Evolutionary conservation across 148 eudicot genomes (phyloP), one percentile per base, ranked within the genome.

Genomic region (Arctostaphylos glauca): DNA sequence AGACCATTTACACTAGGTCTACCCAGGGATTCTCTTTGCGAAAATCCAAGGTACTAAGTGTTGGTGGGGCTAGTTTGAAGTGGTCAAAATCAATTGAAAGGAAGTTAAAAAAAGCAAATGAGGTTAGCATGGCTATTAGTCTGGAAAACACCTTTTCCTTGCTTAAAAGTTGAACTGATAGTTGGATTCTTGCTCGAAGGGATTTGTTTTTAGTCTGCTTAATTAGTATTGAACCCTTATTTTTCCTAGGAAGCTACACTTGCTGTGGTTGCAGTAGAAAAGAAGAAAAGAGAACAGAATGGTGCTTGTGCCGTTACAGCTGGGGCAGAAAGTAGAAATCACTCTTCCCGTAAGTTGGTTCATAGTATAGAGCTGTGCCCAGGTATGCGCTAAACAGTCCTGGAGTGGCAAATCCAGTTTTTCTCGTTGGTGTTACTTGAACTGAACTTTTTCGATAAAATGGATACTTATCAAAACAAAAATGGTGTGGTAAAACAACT

Each of bases 1-100:
- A 91, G 74, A 88, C 90, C 38, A 71, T 96, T 72, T 96, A 96
- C 81, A 92, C 90, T 81, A 93, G 97, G 80, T 96, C 99, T 46
- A 84, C 84, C 21, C 92, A 84, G 84, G 99, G 99, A 55, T 93
- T 93, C 82, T 94, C 99, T 48, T 90, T 96, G 55, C 90, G 90
- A 87, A 94, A 90, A 86, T 94, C 98, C 8, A 96, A 94, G 87
- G 93, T 96, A 47, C 82, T 91, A 78, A 91, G 99, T 90, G 90
- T 96, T 90, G 92, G 89, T 84, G 95, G 98, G 81, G 83, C 90
- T 80, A 92, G 94, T 91, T 86, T 94, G 86, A 96, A 96, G 89
- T 94, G 99, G 99, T 94, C 99, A 84, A 96, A 92, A 79, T 93
- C 99, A 81, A 89, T 94, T 83, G 98, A 94, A 83, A 91, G 77